Evolutionary conservation across 768 basidiomycete genomes (phyloP).

Genomic region (Amanita phalloides): DNA sequence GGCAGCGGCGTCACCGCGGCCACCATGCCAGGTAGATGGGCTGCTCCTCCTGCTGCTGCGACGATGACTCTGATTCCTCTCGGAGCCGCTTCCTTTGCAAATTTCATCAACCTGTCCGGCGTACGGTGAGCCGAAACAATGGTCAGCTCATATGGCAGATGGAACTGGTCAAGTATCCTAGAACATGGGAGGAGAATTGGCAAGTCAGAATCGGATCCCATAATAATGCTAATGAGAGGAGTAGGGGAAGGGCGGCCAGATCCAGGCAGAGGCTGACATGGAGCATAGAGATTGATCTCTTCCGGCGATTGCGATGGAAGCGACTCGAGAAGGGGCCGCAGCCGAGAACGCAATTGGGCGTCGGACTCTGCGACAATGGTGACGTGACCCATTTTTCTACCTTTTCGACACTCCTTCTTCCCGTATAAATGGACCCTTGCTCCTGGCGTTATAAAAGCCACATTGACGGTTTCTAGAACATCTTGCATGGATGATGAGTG

Average conservation of each 20-base stretch:
- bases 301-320: conserved; percentile 14
- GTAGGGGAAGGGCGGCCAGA: conserved; percentile 48
- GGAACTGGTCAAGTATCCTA: conserved; percentile 71
- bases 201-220: conserved; percentile 99
- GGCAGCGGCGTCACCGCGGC: conserved; percentile 89
- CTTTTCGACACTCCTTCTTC: conserved; percentile 81
- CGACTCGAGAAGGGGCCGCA: conserved; percentile 49
- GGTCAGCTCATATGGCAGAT: conserved; percentile 83
- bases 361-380: conserved; percentile 81
- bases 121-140: conserved; percentile 97
- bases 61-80: conserved; percentile 70
- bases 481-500: conserved; percentile 45
- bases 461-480: conserved; percentile 41
- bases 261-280: conserved; percentile 29
- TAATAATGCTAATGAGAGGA: conserved; percentile 88
- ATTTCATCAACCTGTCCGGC: conserved; percentile 74
- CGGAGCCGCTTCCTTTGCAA: conserved; percentile 62
- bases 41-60: conserved; percentile 97
- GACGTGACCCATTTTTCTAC: conserved; percentile 97
- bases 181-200: conserved; percentile 88
- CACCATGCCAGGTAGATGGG: conserved; percentile 97
- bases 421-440: conserved; percentile 87
- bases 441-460: conserved; percentile 62
- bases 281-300: conserved; percentile 45
- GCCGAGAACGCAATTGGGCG: conserved; percentile 52